Evolutionary conservation across 139 green algal species (phyloP).

Genomic region (Micractinium conductrix): DNA sequence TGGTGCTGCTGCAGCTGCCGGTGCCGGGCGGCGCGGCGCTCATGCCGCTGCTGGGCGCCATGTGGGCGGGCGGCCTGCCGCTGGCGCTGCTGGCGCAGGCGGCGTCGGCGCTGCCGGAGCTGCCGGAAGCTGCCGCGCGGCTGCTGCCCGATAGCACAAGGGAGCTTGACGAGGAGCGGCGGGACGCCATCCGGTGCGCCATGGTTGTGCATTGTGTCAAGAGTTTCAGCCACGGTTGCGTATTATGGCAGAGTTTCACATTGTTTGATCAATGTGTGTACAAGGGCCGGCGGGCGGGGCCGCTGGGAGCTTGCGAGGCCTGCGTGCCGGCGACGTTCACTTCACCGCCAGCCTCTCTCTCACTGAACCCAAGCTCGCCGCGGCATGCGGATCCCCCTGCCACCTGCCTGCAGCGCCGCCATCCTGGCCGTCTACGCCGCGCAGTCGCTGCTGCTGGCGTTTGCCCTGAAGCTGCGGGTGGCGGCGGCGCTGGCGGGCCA

Average conservation of each 20-base stretch:
- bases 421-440: conserved; percentile 83
- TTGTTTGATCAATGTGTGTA: too few relatives aligned
- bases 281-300: too few relatives aligned
- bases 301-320: neutral
- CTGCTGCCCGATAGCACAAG: conserved; percentile 71
- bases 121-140: conserved; percentile 54
- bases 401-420: conserved; percentile 44
- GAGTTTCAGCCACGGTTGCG: too few relatives aligned
- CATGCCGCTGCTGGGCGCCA: conserved; percentile 67
- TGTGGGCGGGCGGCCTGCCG: conserved; percentile 62
- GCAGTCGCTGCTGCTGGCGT: conserved; percentile 87
- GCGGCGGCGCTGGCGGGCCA: conserved; percentile 37
- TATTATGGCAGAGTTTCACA: too few relatives aligned
- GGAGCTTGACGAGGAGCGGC: conserved; percentile 63
- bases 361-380: neutral
- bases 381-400: neutral
- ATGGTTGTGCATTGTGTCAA: too few relatives aligned
- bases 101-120: conserved; percentile 37
- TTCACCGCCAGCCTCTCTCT: neutral
- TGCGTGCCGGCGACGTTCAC: too few relatives aligned
- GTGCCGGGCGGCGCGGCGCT: conserved; percentile 31
- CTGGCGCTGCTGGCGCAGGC: conserved; percentile 57
- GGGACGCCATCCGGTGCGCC: conserved; percentile 42
- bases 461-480: conserved; percentile 92
- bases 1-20: conserved; percentile 79